These are phyloP conservation scores for Trichophyton simii DNA, from an alignment of 2,329 filamentous ascomycete genomes.

Conservation along the genomic window DNA sequence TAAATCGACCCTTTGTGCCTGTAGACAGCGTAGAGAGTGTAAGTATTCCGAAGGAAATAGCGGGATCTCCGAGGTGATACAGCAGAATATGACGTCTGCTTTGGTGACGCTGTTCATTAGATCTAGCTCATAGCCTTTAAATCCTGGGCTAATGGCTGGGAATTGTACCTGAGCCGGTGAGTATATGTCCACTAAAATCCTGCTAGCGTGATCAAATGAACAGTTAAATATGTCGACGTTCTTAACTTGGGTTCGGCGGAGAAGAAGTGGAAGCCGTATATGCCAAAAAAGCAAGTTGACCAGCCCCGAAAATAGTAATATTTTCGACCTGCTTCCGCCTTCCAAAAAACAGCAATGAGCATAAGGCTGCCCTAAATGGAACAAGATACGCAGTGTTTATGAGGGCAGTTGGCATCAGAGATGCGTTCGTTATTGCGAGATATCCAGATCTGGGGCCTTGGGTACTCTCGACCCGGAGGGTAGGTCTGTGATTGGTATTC, in stretches of 20 bases:
- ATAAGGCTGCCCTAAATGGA: constrained; percentile 55
- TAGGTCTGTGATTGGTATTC: constrained; percentile 22
- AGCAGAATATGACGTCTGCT: constrained; percentile 77
- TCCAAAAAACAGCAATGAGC: constrained; percentile 48
- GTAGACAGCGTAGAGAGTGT: constrained; percentile 38
- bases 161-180: constrained; percentile 47
- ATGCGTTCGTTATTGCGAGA: constrained; percentile 46
- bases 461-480: constrained; percentile 19
- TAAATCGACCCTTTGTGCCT: constrained; percentile 31
- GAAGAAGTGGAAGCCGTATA: constrained; percentile 65
- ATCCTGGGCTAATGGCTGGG: constrained; percentile 54
- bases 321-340: constrained; percentile 58
- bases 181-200: constrained; percentile 44
- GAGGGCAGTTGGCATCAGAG: constrained; percentile 47
- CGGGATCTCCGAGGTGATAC: constrained; percentile 61
- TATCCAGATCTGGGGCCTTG: constrained; percentile 41
- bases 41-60: constrained; percentile 64
- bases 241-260: constrained; percentile 54
- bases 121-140: constrained; percentile 55
- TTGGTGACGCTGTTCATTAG: constrained; percentile 55
- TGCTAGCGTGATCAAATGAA: constrained; percentile 33
- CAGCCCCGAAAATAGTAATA: constrained; percentile 73
- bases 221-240: constrained; percentile 76
- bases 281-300: constrained; percentile 74
- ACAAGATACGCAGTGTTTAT: constrained; percentile 58